Base-by-base conservation (phyloP, 352 stramenopile genomes). In the Peronosclerospora sorghi region DNA sequence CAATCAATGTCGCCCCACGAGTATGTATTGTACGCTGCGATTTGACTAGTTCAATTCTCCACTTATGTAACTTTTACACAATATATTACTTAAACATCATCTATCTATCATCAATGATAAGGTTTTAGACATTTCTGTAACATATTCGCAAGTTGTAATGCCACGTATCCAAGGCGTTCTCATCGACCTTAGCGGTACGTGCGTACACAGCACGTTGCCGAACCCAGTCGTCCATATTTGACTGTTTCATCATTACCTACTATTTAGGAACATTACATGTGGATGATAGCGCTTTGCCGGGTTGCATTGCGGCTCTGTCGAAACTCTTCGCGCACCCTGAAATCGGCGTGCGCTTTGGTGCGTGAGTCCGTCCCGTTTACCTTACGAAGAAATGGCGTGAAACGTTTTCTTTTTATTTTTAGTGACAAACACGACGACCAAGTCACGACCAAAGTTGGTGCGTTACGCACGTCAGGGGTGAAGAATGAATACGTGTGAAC, bases 371-470 rank as follows among this genome's bases (percentile, higher is more conserved):
- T 32, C 27, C 8, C 8, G 13, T 14, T 32, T 32, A 32, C 9
- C 30, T 36, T n/a, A n/a, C 17, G 10, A 36, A 36, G 30, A 36
- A 15, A 36, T 3, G 30, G 24, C 4, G 27, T 14, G 5, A 32
- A 32, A 29, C 24, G 5, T 5, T 29, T 12, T 8, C 18, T 29
- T 30, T 30, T 8, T 40, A 19, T 26, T 42, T 32, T 44, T 50
- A 83, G 70, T 83, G 41, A 80, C 62, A n/a, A 83, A 83, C 41
- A 83, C 67, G n/a, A 83, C 70, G 26, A 83, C 68, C 43, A 80
- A 78, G 34, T 83, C 62, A 26, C 47, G 59, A 14, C 41, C 48
- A 5, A 50, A 72, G 24, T 35, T 83, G 48, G 70, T 79, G 29
- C 32, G 43, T 37, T 9, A 26, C 17, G 21, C 21, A 6, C 21